Percentiles rank a stretch among this genome's conserved stretches.
phyloP scores from a whole-genome alignment of 2,329 filamentous ascomycete genomes.

The Sclerotinia subarctica region DNA sequence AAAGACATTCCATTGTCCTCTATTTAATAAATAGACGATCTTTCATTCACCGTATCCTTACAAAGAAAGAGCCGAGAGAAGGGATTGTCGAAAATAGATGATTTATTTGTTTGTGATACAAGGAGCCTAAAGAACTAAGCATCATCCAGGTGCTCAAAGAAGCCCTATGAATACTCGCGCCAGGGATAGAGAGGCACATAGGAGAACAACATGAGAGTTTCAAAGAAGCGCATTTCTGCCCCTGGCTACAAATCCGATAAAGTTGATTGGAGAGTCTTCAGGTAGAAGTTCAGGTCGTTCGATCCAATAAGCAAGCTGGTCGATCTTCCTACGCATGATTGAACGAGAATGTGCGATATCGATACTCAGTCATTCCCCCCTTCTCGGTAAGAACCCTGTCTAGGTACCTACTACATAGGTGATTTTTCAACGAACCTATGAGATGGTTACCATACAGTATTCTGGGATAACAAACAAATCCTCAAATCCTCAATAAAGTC shows the following conservation, averaged over 20 bases:
- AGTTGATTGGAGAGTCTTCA: neutral
- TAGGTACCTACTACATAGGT: too few relatives aligned
- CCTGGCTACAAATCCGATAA: neutral
- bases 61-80: too few relatives aligned
- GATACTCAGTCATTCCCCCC: neutral
- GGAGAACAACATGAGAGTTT: constrained; percentile 2
- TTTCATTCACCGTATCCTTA: neutral
- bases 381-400: neutral
- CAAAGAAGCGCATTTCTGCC: neutral
- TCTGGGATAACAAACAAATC: neutral
- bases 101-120: neutral
- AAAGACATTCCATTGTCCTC: neutral
- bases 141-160: neutral
- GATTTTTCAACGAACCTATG: neutral
- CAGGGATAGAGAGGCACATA: neutral
- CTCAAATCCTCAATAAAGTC: neutral
- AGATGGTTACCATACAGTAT: too few relatives aligned
- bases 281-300: neutral
- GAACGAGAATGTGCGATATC: neutral
- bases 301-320: neutral
- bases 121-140: neutral
- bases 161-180: neutral
- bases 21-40: neutral
- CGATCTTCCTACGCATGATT: neutral
- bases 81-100: neutral